Evolutionary conservation across 768 basidiomycete species (phyloP).

Genomic region (Xerocomellus amylosporus): DNA sequence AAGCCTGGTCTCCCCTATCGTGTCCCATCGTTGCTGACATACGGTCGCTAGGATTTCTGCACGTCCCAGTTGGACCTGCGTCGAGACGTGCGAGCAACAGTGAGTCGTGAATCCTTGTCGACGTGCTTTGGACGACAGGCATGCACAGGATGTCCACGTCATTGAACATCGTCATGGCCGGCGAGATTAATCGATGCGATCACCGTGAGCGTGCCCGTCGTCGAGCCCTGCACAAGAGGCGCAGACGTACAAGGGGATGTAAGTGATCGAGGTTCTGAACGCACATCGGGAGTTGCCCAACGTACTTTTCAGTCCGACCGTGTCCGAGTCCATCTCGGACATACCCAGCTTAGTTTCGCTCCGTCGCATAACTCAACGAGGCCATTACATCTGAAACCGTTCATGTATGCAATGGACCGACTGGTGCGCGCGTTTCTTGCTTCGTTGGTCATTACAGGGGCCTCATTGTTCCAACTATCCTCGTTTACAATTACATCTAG

Average conservation of each 20-base stretch:
- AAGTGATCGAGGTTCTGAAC: neutral
- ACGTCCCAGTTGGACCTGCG: neutral
- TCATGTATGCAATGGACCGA: neutral
- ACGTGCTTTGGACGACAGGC: neutral
- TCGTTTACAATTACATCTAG: neutral
- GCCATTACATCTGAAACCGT: neutral
- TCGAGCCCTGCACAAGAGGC: neutral
- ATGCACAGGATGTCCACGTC: neutral
- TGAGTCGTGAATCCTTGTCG: neutral
- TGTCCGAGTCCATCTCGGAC: neutral
- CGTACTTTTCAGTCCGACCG: neutral
- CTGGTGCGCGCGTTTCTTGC: slow-evolving; percentile 1
- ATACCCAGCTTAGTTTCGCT: too few species aligned
- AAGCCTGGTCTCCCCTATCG: neutral
- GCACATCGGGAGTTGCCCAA: neutral
- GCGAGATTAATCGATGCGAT: neutral
- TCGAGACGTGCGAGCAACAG: slow-evolving; percentile 1
- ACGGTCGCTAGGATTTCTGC: neutral
- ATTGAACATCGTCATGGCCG: neutral
- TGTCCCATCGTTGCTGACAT: neutral
- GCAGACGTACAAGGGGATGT: neutral
- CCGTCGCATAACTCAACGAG: neutral
- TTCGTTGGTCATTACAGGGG: neutral
- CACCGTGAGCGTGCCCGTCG: slow-evolving; percentile 4
- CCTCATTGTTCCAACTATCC: neutral